Evolutionary conservation across 2,329 filamentous ascomycete species (phyloP), one percentile per base, ranked within the genome.

Genomic region (Aspergillus tanneri): DNA sequence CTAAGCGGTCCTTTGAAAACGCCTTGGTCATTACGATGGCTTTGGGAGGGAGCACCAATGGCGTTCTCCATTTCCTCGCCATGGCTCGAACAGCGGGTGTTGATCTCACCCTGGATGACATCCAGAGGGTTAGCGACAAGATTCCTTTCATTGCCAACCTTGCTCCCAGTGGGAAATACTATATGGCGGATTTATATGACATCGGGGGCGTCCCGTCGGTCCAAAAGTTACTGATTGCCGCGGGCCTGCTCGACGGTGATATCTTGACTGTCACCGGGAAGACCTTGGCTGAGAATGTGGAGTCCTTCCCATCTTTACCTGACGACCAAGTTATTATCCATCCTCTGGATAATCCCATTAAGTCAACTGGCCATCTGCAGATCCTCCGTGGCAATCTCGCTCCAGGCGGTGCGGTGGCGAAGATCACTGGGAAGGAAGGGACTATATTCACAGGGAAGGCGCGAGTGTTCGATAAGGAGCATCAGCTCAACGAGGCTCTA

Each of bases 351-450:
- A 87, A 90, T 69, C 90, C 90, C 11, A 92, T 95, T 77, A 96
- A 96, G 69, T 57, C 77, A 1, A 89, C 85, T 0, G 92, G 92
- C 35, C 92, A 97, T 68, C 80, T 97, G 51, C 90, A 92, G 69
- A 88, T 97, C 51, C 79, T 97, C 3, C 81, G 82, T 50, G 92
- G 92, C 16, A 96, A 95, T 67, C 79, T 96, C 24, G 89, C 91
- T 2, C 92, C 92, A 1, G 87, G 84, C 9, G 92, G 92, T 25
- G 88, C 91, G 1, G 91, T 97, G 1, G 91, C 90, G 51, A 97
- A 97, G 72, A 96, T 97, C 69, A 96, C 92, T 0, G 92, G 92
- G 27, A 96, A 96, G 68, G 92, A 97, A 69, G 92, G 92, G 2
- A 79, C 90, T 5, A 76, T 73, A 10, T 97, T 97, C 70, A 85